Evolutionary conservation across 805 yeast genomes (phyloP).

Genomic region (Cyberlindnera subsufficiens): DNA sequence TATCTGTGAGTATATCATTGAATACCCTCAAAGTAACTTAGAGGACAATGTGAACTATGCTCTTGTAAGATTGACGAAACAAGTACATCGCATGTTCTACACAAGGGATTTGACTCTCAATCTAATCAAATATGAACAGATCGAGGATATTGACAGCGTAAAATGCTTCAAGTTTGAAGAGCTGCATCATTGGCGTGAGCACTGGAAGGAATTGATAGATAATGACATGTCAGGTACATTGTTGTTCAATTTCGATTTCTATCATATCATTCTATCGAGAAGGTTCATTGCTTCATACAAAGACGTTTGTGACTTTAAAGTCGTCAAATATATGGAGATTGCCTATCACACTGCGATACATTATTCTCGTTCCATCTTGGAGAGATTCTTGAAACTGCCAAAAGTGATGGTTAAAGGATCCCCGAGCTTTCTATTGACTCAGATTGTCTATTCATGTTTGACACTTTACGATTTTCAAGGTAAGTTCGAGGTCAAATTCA

Average conservation of each 20-base stretch:
- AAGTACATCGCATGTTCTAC: slow-evolving; percentile 21
- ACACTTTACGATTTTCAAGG: slow-evolving; percentile 43
- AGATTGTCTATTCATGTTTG: slow-evolving; percentile 49
- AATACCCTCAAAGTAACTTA: slow-evolving; percentile 43
- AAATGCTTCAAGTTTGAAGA: slow-evolving; percentile 16
- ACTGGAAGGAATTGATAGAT: slow-evolving; percentile 39
- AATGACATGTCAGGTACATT: slow-evolving; percentile 45
- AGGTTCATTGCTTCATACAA: slow-evolving; percentile 29
- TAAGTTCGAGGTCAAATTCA: slow-evolving; percentile 33
- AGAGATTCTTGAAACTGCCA: slow-evolving; percentile 38
- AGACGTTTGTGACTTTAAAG: slow-evolving; percentile 16
- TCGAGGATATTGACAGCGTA: slow-evolving; percentile 10
- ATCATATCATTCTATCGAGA: slow-evolving; percentile 36
- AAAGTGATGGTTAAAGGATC: slow-evolving; percentile 46
- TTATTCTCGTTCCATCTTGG: slow-evolving; percentile 39
- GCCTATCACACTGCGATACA: slow-evolving; percentile 36
- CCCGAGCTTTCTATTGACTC: slow-evolving; percentile 45
- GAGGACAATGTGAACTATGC: slow-evolving; percentile 53
- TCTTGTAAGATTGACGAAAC: slow-evolving; percentile 36
- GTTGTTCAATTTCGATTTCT: slow-evolving; percentile 42
- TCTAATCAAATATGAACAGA: slow-evolving; percentile 17
- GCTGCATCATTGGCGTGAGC: slow-evolving; percentile 36
- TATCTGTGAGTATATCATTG: slow-evolving; percentile 38
- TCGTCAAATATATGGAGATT: slow-evolving; percentile 22
- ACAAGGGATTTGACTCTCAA: slow-evolving; percentile 16